Conservation (phyloP, 805 yeast species). For the Kuraishia cidri region DNA sequence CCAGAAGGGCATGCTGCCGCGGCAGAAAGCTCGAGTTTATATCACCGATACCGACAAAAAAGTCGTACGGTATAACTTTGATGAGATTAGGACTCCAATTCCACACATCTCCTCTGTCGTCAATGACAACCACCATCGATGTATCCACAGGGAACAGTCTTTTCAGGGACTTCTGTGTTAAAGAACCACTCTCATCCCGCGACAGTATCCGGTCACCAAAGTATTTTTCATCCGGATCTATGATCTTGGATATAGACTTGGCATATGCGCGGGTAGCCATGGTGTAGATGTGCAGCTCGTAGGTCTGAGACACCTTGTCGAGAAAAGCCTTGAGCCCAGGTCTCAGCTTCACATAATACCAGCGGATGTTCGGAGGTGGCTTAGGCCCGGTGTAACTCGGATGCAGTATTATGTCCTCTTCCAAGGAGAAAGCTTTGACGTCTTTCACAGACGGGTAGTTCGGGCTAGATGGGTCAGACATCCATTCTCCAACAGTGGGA, state of each 20-base stretch:
- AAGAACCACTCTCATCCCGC: constrained; percentile 89
- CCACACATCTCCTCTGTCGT: constrained; percentile 99
- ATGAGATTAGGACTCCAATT: constrained; percentile 89
- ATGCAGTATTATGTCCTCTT: constrained; percentile 61
- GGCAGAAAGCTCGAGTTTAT: constrained; percentile 91
- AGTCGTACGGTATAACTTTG: constrained; percentile 91
- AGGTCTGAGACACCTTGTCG: constrained; percentile 48
- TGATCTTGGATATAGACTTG: constrained; percentile 75
- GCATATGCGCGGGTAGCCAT: constrained; percentile 98
- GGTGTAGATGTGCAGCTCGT: constrained; percentile 91
- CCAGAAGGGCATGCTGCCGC: constrained; percentile 49
- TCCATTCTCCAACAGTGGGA: constrained; percentile 97
- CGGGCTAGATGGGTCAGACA: constrained; percentile 75
- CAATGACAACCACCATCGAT: constrained; percentile 92
- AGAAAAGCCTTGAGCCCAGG: constrained; percentile 81
- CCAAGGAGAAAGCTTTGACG: constrained; percentile 67
- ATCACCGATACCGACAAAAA: constrained; percentile 96
- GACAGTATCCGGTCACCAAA: constrained; percentile 90
- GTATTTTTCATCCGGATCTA: constrained; percentile 80
- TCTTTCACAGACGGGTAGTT: constrained; percentile 80
- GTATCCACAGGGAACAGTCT: constrained; percentile 93
- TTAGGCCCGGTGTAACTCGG: constrained; percentile 52
- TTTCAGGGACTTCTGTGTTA: constrained; percentile 81
- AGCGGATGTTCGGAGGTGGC: constrained; percentile 53
- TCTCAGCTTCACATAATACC: constrained; percentile 88